Percentiles rank a stretch among this genome's conserved stretches.
Evolutionary conservation across 1,284 basidiomycete species (phyloP).

Genomic region (Malassezia cuniculi): DNA sequence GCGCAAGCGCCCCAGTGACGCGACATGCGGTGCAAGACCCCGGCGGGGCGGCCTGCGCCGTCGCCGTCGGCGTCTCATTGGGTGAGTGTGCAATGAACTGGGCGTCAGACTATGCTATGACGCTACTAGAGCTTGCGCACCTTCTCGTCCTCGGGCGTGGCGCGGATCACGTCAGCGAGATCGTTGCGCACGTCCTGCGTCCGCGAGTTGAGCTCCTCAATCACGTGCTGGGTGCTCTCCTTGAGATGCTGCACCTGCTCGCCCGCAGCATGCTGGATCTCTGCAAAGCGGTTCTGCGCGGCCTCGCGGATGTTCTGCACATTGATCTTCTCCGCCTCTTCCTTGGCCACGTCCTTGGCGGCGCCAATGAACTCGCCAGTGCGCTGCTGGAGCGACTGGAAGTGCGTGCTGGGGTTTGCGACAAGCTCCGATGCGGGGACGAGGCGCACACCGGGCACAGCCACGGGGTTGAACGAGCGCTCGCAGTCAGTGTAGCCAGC

Average conservation of each 20-base stretch:
- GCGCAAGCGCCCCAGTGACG: slow-evolving; percentile 33
- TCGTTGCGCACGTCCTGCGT: slow-evolving; percentile 7
- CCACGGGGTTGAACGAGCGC: slow-evolving; percentile 84
- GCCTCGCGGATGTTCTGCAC: slow-evolving; percentile 1
- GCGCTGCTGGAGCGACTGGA: slow-evolving; percentile 33
- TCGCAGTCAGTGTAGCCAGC: slow-evolving; percentile 90
- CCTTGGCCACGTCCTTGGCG: slow-evolving; percentile 22
- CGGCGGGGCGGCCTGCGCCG: slow-evolving; percentile 4
- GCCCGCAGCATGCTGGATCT: no score
- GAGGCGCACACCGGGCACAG: slow-evolving; percentile 77
- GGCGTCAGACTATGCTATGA: not conserved
- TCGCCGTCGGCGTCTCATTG: slow-evolving; percentile 8
- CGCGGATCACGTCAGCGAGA: not conserved
- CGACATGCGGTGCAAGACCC: slow-evolving; percentile 32
- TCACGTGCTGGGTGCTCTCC: slow-evolving; percentile 4
- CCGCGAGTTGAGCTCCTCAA: slow-evolving; percentile 6
- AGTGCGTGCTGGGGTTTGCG: slow-evolving; percentile 21
- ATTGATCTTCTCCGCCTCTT: not conserved
- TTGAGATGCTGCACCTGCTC: not conserved
- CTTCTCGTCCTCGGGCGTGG: slow-evolving; percentile 15
- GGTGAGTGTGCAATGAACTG: slow-evolving; percentile 17
- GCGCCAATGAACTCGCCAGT: slow-evolving; percentile 34
- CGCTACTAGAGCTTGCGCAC: slow-evolving; percentile 33
- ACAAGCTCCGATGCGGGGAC: slow-evolving; percentile 46
- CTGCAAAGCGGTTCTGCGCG: slow-evolving; percentile 12